These are phyloP conservation scores for Plenodomus biglobosus DNA, from an alignment of 2,329 filamentous ascomycete genomes.

Conservation along the genomic window DNA sequence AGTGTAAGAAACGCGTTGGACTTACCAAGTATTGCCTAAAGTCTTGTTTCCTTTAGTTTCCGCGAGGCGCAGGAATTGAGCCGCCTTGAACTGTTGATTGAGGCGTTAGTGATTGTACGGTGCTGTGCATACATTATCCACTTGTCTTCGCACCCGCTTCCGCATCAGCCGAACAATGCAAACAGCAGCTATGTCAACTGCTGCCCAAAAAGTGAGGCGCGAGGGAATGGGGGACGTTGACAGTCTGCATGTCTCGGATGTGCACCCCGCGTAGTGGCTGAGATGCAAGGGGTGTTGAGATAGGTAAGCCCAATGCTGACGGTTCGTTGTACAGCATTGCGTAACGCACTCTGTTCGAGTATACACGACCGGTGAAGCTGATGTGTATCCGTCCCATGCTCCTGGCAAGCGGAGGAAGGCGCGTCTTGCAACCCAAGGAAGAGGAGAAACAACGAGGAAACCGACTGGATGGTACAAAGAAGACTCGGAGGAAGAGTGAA, in stretches of 20 bases:
- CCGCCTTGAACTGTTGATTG: slow-evolving; percentile 70
- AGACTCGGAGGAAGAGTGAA: background rate
- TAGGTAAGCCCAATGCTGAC: slow-evolving; percentile 19
- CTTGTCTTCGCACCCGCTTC: background rate
- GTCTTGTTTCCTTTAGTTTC: slow-evolving; percentile 88
- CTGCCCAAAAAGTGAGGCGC: slow-evolving; percentile 48
- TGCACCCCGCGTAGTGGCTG: slow-evolving; percentile 29
- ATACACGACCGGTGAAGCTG: slow-evolving; percentile 30
- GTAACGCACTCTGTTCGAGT: slow-evolving; percentile 7
- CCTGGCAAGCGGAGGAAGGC: slow-evolving; percentile 1
- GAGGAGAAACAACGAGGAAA: background rate
- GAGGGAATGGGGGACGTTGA: slow-evolving; percentile 6
- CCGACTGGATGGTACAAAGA: background rate
- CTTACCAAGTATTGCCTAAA: slow-evolving; percentile 90
- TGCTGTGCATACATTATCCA: background rate
- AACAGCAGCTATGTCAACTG: slow-evolving; percentile 16
- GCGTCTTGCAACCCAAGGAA: background rate
- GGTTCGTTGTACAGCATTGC: slow-evolving; percentile 23
- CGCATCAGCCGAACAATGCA: slow-evolving; percentile 29
- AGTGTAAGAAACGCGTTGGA: slow-evolving; percentile 11
- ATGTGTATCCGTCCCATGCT: slow-evolving; percentile 1
- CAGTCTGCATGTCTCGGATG: slow-evolving; percentile 26
- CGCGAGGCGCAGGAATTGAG: slow-evolving; percentile 88
- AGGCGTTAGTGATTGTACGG: slow-evolving; percentile 17
- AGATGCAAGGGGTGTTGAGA: slow-evolving; percentile 10